These are phyloP conservation scores for Syzygium jambos DNA, from an alignment of 345 rosid genomes.

Conservation along the genomic window DNA sequence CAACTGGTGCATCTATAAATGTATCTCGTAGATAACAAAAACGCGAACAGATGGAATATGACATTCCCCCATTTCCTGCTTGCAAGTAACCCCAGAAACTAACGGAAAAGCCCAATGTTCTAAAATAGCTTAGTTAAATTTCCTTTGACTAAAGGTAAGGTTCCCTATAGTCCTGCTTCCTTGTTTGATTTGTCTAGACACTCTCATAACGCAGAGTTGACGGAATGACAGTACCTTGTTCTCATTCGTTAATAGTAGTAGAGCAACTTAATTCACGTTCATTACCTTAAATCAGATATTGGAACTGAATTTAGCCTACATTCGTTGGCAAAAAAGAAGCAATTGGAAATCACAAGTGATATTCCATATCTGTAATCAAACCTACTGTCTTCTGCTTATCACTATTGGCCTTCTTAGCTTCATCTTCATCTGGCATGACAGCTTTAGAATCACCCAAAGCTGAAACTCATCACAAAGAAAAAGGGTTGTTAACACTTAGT, in stretches of 20 bases:
- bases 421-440: conserved; percentile 33
- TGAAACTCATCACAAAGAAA: conserved; percentile 17
- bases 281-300: neutral
- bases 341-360: neutral
- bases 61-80: neutral
- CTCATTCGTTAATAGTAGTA: neutral
- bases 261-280: neutral
- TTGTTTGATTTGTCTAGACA: neutral
- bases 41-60: neutral
- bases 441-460: conserved; percentile 57
- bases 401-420: conserved; percentile 12
- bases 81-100: neutral
- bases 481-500: neutral
- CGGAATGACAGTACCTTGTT: neutral
- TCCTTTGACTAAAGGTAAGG: neutral
- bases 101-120: neutral
- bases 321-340: neutral
- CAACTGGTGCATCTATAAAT: neutral
- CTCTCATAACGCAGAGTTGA: neutral
- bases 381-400: conserved; percentile 28
- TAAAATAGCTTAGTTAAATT: neutral
- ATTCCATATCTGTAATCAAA: conserved; percentile 6
- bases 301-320: neutral
- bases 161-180: neutral
- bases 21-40: neutral